Evolutionary conservation across 345 rosid species (phyloP).

Genomic region (Triadica sebifera): DNA sequence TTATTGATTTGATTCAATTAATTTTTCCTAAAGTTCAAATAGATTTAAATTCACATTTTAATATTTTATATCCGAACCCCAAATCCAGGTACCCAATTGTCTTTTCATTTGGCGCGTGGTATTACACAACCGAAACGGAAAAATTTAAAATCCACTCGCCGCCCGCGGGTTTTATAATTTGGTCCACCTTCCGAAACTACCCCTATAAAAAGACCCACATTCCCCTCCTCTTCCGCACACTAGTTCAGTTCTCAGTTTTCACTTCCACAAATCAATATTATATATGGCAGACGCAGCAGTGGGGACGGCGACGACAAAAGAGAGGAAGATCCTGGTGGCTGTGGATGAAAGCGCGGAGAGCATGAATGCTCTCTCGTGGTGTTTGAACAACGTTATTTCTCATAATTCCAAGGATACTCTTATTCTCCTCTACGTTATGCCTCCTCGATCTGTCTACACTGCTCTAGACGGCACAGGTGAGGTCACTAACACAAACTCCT

Average conservation of each 20-base stretch:
- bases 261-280: not conserved
- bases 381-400: constrained; percentile 38
- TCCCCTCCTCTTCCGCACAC: too few species aligned
- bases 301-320: constrained; percentile 1
- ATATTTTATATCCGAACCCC: too few species aligned
- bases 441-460: constrained; percentile 34
- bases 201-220: not conserved
- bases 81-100: too few species aligned
- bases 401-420: constrained; percentile 38
- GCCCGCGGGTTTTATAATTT: constrained; percentile 21
- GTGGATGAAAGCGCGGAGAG: constrained; percentile 68
- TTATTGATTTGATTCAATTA: too few species aligned
- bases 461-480: constrained; percentile 53
- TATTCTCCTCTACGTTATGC: constrained; percentile 49
- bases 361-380: constrained; percentile 62
- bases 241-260: too few species aligned
- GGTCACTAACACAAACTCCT: not conserved
- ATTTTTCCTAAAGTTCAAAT: too few species aligned
- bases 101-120: not conserved
- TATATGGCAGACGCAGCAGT: constrained; percentile 7
- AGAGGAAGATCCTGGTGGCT: constrained; percentile 50
- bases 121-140: not conserved
- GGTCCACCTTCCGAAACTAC: not conserved
- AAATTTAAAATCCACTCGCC: constrained; percentile 16
- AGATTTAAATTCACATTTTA: too few species aligned